Base-by-base conservation (phyloP, 495 filamentous ascomycete genomes). In the Patellaria atrata region DNA sequence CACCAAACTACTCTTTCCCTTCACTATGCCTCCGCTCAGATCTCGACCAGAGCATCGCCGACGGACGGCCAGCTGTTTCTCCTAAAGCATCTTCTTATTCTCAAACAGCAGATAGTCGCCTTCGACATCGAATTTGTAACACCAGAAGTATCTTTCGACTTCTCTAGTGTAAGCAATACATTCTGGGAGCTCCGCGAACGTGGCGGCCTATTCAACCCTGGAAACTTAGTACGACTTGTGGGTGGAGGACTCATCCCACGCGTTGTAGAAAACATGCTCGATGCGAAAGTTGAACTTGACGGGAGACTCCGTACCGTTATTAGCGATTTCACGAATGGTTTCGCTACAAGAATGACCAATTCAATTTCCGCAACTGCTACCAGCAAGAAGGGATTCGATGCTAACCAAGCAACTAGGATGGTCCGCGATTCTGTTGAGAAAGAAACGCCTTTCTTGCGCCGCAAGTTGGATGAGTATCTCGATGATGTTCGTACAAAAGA, bases 41-140 rank as follows among this genome's bases (percentile, higher is more conserved):
- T 82, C 18, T 51, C 56, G 27, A 65, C 41, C 18, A 40, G 44
- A 20, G 28, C 37, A 30, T 63, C 65, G 11, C 52, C 63, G 3
- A 61, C 62, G 4, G 80, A 89, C 53, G 69, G 72, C 1, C 75
- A 84, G 43, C 68, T 94, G 20, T 94, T 94, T 57, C 71, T 91
- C 41, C 76, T 94, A 57, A 85, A 82, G 44, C 86, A 94, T 51
- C 66, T 94, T 2, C 75, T 93, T 24, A 73, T 91, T 40, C 71
- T 94, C 8, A 92, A 92, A 48, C 83, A 87, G 44, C 78, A 87
- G 44, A 82, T 94, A 19, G 71, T 93, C 22, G 82, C 84, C 12
- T 85, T 93, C 43, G 85, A 94, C 59, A 89, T 94, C 37, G 75
- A 79, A 53, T 87, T 79, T 45, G 81, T 85, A 27, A 73, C 52